Percentiles rank a stretch among this genome's conserved stretches.
These are phyloP conservation scores for Ceratopteris richardii DNA, from an alignment of 75 land plant species.

Conservation along the genomic window DNA sequence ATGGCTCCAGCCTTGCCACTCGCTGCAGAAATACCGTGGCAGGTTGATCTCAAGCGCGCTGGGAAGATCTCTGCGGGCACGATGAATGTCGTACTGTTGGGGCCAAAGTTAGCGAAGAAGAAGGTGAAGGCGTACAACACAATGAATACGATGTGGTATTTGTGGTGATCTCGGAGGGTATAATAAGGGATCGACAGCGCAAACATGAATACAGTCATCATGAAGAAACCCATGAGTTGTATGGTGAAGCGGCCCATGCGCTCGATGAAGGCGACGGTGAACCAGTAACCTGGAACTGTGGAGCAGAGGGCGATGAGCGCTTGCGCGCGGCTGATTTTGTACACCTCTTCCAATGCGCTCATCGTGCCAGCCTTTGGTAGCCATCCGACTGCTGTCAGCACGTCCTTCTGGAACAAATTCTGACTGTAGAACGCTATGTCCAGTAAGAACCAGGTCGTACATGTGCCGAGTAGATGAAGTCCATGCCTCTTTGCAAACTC, in stretches of 20 bases:
- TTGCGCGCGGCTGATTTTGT: conserved; percentile 23
- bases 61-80: too few relatives aligned
- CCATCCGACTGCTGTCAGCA: too few relatives aligned
- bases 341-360: too few relatives aligned
- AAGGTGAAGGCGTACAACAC: too few relatives aligned
- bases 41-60: conserved; percentile 62
- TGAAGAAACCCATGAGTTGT: conserved; percentile 31
- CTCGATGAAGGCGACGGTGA: conserved; percentile 28
- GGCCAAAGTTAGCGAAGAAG: conserved; percentile 51
- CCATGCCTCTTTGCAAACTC: conserved; percentile 20
- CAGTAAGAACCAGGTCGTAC: conserved; percentile 9
- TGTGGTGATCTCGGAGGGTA: not conserved
- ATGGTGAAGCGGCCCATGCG: too few relatives aligned
- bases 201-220: conserved; percentile 40
- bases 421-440: too few relatives aligned
- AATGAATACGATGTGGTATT: too few relatives aligned
- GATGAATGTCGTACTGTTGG: conserved; percentile 36
- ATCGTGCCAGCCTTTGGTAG: conserved; percentile 15
- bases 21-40: too few relatives aligned
- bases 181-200: conserved; percentile 25
- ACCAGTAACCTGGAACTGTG: conserved; percentile 40
- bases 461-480: conserved; percentile 9
- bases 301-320: conserved; percentile 25
- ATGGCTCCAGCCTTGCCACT: too few relatives aligned
- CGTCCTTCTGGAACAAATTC: too few relatives aligned